Conservation (phyloP, 192 early-diverging fungal species). For the Irineochytrium annulatum region DNA sequence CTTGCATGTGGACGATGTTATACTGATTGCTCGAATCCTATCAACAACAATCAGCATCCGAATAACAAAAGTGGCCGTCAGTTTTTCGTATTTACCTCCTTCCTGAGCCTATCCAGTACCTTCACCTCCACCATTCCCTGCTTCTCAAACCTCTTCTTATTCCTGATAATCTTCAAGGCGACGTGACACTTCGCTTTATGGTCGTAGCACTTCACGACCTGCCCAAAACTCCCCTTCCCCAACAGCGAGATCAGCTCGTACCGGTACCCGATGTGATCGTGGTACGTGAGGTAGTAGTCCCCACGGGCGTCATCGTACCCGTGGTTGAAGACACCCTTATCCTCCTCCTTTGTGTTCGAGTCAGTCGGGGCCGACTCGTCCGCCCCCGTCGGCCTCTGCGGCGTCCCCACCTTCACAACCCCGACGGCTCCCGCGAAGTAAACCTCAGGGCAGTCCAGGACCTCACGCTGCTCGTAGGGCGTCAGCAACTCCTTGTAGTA, state of each 20-base stretch:
- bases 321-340: conserved; percentile 35
- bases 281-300: conserved; percentile 78
- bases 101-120: conserved; percentile 76
- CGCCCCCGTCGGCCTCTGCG: conserved; percentile 55
- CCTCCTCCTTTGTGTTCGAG: conserved; percentile 38
- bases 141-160: conserved; percentile 93
- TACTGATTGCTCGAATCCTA: conserved; percentile 80
- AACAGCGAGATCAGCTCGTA: conserved; percentile 86
- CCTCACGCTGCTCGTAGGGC: conserved; percentile 82
- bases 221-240: conserved; percentile 93
- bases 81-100: conserved; percentile 52
- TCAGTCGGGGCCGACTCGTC: conserved; percentile 62
- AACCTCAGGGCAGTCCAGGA: conserved; percentile 72
- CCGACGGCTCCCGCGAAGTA: conserved; percentile 80
- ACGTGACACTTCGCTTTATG: conserved; percentile 82
- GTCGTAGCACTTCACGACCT: conserved; percentile 88
- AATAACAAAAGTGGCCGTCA: too few relatives aligned
- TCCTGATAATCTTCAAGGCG: conserved; percentile 92
- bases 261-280: conserved; percentile 87
- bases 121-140: conserved; percentile 93
- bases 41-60: neutral
- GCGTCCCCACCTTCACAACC: conserved; percentile 55
- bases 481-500: conserved; percentile 59
- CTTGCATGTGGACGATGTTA: conserved; percentile 81
- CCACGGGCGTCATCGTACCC: conserved; percentile 91